phyloP scores from a whole-genome alignment of 2,329 filamentous ascomycete species.

The Rutstroemia sp. region DNA sequence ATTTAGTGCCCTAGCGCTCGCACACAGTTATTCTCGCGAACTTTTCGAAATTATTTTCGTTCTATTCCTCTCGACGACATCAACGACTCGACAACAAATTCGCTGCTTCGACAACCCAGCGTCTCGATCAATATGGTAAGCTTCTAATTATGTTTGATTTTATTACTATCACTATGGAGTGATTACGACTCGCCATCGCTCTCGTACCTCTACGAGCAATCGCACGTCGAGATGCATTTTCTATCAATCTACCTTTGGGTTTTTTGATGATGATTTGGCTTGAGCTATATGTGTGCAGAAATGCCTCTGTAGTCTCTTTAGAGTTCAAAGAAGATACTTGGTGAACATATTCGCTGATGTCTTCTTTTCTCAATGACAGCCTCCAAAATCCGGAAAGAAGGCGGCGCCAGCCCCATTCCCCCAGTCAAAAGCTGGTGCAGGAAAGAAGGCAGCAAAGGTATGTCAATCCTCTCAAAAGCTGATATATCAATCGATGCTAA shows the following conservation, averaged over 20 bases:
- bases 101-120: constrained; percentile 37
- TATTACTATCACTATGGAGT: constrained; percentile 20
- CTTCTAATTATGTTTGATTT: constrained; percentile 32
- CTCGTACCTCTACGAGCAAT: constrained; percentile 34
- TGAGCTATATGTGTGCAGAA: constrained; percentile 43
- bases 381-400: constrained; percentile 97
- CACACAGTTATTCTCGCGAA: constrained; percentile 4
- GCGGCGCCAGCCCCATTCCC: constrained; percentile 94
- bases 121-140: constrained; percentile 55
- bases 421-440: constrained; percentile 75
- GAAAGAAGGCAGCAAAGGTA: constrained; percentile 97
- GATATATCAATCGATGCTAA: constrained; percentile 15
- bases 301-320: constrained; percentile 60
- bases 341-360: constrained; percentile 82
- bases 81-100: constrained; percentile 14
- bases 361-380: constrained; percentile 99
- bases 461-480: constrained; percentile 35
- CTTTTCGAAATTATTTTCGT: constrained; percentile 19
- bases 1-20: constrained; percentile 15
- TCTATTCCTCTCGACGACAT: constrained; percentile 19
- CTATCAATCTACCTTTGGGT: constrained; percentile 27
- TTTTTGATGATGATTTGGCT: constrained; percentile 54
- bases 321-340: constrained; percentile 84
- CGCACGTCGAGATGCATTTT: constrained; percentile 30
- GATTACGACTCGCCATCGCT: constrained; percentile 27